Base-by-base conservation (phyloP, 306 rosid species). In the Pyrus pyrifolia region DNA sequence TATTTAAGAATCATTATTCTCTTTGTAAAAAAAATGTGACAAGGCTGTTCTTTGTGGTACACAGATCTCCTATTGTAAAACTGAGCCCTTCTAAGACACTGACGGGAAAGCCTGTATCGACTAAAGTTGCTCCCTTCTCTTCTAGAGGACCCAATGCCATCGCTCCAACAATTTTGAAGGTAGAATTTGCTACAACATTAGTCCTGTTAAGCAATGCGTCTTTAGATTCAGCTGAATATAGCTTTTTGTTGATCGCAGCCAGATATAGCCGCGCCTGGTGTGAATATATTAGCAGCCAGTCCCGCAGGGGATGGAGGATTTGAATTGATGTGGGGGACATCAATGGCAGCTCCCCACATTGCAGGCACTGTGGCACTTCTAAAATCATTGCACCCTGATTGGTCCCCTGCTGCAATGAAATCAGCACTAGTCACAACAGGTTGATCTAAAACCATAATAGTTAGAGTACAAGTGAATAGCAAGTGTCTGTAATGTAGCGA, bases 131-230 rank as follows among this genome's bases (percentile, higher is more conserved):
- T 29, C 6, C 11, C 42, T 86, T 88, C 75, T 86, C 92, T 30
- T 82, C 88, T 3, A 75, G 90, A 78, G 90, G 88, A 23, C 90
- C 92, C 14, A 86, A 78, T 71, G 79, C 93, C 40, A 74, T 81
- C 17, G 76, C 86, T 35, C 85, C 87, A 2, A 84, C 81, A 21
- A 86, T 82, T 68, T 74, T 84, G 18, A 84, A 78, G 88, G 81
- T 83, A 51, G 49, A 45, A 46, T 11, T 27, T 18, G 15, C 49
- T 21, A 14, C 23, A 6, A 15, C 30, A 59, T 49, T 8, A 40
- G 44, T 40, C 44, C 11, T 8, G 44, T 40, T 46, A 46, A 46
- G 52, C 18, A 46, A 46, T 46, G 52, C 6, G 4, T 0, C 18
- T 13, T 46, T 46, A 9, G 31, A 62, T 12, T 68, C 22, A 33